Conservation (phyloP, 345 rosid species). For the Alliaria petiolata region DNA sequence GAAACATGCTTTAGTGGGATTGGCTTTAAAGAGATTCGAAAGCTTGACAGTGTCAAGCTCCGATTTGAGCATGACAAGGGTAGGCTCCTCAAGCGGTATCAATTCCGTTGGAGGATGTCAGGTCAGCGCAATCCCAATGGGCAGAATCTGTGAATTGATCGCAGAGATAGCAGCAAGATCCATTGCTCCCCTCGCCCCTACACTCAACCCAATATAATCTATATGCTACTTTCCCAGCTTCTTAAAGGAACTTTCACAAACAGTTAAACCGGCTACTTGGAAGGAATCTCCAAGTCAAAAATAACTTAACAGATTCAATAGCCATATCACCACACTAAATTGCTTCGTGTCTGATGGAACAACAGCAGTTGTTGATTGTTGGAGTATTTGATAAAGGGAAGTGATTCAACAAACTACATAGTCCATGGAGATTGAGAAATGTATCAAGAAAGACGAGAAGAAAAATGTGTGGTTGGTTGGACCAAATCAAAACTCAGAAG, state of each 20-base stretch:
- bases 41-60: too few species aligned
- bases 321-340: neutral
- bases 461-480: neutral
- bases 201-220: too few species aligned
- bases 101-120: too few species aligned
- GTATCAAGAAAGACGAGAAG: neutral
- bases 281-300: neutral
- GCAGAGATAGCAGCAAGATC: too few species aligned
- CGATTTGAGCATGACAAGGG: too few species aligned
- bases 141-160: too few species aligned
- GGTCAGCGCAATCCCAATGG: too few species aligned
- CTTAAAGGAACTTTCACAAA: neutral
- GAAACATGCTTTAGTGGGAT: neutral
- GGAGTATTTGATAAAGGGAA: slow-evolving; percentile 1
- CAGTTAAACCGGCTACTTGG: neutral
- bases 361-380: slow-evolving; percentile 3
- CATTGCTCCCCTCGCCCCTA: too few species aligned
- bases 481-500: slow-evolving; percentile 56
- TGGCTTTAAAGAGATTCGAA: too few species aligned
- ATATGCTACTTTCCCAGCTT: neutral
- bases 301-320: neutral
- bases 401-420: neutral
- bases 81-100: too few species aligned
- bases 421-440: neutral
- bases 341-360: neutral